Evolutionary conservation across 192 early-diverging fungal genomes (phyloP), one percentile per base, ranked within the genome.

Genomic region (Chytriomyces hyalinus): DNA sequence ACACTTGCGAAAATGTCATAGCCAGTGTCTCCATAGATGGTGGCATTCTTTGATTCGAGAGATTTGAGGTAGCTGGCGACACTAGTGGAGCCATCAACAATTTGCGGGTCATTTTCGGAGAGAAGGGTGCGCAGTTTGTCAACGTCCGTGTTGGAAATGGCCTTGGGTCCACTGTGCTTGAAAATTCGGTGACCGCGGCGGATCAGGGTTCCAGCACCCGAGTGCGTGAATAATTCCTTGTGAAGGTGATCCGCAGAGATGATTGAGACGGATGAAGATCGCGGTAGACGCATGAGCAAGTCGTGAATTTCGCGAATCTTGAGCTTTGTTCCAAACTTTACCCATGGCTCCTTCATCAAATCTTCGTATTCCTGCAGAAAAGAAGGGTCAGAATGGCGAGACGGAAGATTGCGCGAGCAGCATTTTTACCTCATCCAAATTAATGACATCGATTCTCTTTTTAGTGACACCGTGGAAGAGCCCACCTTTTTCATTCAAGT

Each of bases 201-300:
- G 57, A 99, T 95, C 63, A 99, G 86, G 6, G 98, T 99, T 36
- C 96, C 97, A 8, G 98, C 93, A 22, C 98, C 97, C 69, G 89
- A 91, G 82, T 98, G 94, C 47, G 98, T 99, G 73, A 99, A 99
- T 61, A 99, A 86, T 84, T 99, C 98, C 88, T 99, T 99, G 86
- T 98, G 98, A 49, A 99, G 86, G 75, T 99, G 94, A 76, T 96
- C 95, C 63, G 97, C 95, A 60, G 98, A 98, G 78, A 98, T 99
- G 79, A 98, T 99, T 63, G 98, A 97, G 22, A 99, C 98, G 6
- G 98, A 99, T 8, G 96, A 98, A 69, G 94, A 92, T n/a, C 96
- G 92, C 13, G 98, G 98, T 68, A 99, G 89, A 57, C 92, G 91
- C 84, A 97, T 96, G 26, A 99, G 88, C 10, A 99, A 89, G 83